phyloP scores from a whole-genome alignment of 2,329 filamentous ascomycete genomes.

The Pseudogymnoascus sp. region DNA sequence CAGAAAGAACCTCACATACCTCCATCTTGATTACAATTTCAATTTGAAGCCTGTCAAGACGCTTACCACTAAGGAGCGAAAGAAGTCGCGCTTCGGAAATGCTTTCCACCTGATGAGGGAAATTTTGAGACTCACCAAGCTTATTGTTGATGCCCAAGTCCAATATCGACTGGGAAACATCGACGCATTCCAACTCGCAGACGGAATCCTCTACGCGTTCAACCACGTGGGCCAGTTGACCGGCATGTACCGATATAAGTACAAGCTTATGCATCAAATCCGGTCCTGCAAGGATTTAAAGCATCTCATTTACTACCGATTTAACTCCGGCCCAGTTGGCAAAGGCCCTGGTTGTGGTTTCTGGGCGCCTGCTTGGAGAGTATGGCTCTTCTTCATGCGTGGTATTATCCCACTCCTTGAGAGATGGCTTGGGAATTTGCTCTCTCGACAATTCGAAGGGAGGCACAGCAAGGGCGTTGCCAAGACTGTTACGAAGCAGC shows the following conservation, averaged over 20 bases:
- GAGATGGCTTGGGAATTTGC: conserved; percentile 91
- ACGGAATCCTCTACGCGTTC: conserved; percentile 98
- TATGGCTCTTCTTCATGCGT: conserved; percentile 99
- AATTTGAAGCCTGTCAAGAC: conserved; percentile 99
- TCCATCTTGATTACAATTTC: conserved; percentile 99
- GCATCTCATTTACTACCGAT: conserved; percentile 97
- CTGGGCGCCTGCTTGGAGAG: conserved; percentile 97
- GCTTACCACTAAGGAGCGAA: conserved; percentile 94
- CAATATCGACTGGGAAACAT: conserved; percentile 97
- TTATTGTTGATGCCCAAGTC: conserved; percentile 97
- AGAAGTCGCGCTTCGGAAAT: conserved; percentile 98
- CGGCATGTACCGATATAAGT: conserved; percentile 99
- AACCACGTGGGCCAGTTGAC: conserved; percentile 98
- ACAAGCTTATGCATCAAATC: conserved; percentile 99
- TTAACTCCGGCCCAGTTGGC: conserved; percentile 92
- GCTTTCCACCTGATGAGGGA: conserved; percentile 99
- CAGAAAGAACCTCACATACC: conserved; percentile 94
- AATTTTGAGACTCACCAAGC: conserved; percentile 87
- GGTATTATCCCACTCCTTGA: conserved; percentile 95
- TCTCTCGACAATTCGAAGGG: conserved; percentile 96
- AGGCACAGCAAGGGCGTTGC: conserved; percentile 98
- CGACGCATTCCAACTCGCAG: conserved; percentile 95
- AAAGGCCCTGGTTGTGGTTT: conserved; percentile 98
- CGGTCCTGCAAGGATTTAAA: conserved; percentile 98
- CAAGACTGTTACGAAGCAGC: conserved; percentile 98